phyloP scores from a whole-genome alignment of 2,329 filamentous ascomycete species.

The Colletotrichum brevisporum region DNA sequence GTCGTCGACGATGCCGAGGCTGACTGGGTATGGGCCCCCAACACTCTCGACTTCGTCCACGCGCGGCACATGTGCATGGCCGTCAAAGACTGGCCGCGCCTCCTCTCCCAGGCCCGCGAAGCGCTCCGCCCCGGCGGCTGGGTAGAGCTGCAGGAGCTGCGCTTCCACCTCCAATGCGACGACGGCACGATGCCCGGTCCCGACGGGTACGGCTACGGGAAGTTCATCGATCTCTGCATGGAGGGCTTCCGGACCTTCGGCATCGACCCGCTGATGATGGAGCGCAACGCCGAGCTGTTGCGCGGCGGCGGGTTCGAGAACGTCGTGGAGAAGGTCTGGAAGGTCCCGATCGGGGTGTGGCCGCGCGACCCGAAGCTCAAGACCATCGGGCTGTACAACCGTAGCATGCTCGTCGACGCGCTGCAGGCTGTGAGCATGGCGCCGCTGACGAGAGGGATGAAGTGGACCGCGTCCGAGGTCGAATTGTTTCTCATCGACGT shows the following conservation, averaged over 20 bases:
- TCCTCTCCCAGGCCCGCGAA: conserved; percentile 48
- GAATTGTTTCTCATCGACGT: conserved; percentile 65
- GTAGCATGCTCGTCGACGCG: conserved; percentile 32
- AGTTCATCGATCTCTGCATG: conserved; percentile 67
- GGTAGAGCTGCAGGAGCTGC: conserved; percentile 62
- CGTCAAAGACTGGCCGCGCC: conserved; percentile 49
- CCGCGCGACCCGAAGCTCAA: conserved; percentile 40
- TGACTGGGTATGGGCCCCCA: conserved; percentile 46
- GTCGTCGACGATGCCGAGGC: conserved; percentile 53
- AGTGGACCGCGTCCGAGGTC: conserved; percentile 48
- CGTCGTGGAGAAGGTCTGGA: conserved; percentile 41
- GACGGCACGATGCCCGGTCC: conserved; percentile 55
- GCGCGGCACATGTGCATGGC: conserved; percentile 57
- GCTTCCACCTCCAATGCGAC: conserved; percentile 55
- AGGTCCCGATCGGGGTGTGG: conserved; percentile 44
- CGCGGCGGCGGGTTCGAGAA: conserved; percentile 47
- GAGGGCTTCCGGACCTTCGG: conserved; percentile 60
- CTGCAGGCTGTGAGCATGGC: conserved; percentile 49
- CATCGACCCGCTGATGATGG: conserved; percentile 66
- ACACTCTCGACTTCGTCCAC: conserved; percentile 48
- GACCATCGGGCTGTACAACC: conserved; percentile 44
- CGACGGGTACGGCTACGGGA: conserved; percentile 58
- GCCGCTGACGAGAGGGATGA: conserved; percentile 57
- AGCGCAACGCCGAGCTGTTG: conserved; percentile 64
- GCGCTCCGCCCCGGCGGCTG: conserved; percentile 60